Percentiles rank a stretch among this genome's conserved stretches.
Conservation (phyloP, 495 filamentous ascomycete genomes). For the Chlorociboria aeruginascens region DNA sequence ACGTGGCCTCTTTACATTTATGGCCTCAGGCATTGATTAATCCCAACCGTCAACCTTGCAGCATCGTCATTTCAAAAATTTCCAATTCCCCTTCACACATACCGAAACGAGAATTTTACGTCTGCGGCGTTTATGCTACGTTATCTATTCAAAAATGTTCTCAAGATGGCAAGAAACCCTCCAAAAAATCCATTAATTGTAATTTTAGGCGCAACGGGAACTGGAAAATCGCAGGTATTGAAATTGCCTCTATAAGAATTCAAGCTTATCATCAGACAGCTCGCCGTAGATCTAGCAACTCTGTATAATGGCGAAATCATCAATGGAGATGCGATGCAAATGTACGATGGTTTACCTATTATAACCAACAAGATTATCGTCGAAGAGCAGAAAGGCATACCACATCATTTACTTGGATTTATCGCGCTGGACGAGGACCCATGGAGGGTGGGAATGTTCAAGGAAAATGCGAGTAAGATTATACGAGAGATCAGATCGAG, state of each 20-base stretch:
- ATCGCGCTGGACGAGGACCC: constrained; percentile 60
- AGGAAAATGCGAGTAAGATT: constrained; percentile 48
- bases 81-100: too few species aligned
- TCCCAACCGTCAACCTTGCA: too few species aligned
- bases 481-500: constrained; percentile 68
- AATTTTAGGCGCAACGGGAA: constrained; percentile 86
- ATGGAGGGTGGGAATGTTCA: constrained; percentile 73
- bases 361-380: constrained; percentile 85
- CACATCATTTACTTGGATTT: constrained; percentile 79
- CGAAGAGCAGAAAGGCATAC: constrained; percentile 66
- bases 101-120: too few species aligned
- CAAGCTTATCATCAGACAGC: constrained; percentile 37
- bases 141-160: too few species aligned
- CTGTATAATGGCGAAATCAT: constrained; percentile 89
- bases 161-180: constrained; percentile 4
- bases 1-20: too few species aligned
- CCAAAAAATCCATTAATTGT: constrained; percentile 54
- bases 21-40: too few species aligned
- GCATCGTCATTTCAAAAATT: too few species aligned
- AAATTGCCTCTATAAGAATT: not conserved
- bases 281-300: constrained; percentile 79
- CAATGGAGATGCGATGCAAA: constrained; percentile 98
- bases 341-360: constrained; percentile 86
- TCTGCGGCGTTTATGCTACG: too few species aligned
- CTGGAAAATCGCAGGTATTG: constrained; percentile 89